Percentiles rank a stretch among this genome's conserved stretches.
Evolutionary conservation across 805 yeast species (phyloP).

Genomic region (Candida ascalaphidarum): DNA sequence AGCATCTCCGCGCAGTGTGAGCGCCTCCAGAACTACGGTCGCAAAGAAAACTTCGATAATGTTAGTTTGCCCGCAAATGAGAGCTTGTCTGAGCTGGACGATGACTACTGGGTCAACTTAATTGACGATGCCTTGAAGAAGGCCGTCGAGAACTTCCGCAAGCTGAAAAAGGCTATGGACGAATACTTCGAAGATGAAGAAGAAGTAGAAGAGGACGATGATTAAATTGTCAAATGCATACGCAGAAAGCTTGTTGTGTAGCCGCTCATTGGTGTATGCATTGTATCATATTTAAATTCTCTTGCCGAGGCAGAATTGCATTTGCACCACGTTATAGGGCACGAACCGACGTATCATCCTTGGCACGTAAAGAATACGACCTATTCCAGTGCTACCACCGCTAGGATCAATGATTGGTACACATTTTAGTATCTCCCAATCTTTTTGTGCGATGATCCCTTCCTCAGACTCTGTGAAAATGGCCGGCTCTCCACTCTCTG

Average conservation of each 20-base stretch:
- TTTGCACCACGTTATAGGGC: conserved; percentile 31
- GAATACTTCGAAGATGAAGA: conserved; percentile 42
- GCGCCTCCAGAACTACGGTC: conserved; percentile 85
- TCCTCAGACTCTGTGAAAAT: conserved; percentile 1
- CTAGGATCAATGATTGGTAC: conserved; percentile 44
- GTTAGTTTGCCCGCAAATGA: not conserved
- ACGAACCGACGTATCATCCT: conserved; percentile 10
- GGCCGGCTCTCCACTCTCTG: conserved; percentile 31
- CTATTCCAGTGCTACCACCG: conserved; percentile 43
- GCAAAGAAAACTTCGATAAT: conserved; percentile 33
- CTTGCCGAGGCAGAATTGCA: conserved; percentile 43
- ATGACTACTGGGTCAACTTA: conserved; percentile 32
- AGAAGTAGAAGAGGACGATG: too few species aligned
- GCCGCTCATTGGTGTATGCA: too few species aligned
- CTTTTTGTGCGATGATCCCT: conserved; percentile 16
- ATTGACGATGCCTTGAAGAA: conserved; percentile 45
- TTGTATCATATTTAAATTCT: too few species aligned
- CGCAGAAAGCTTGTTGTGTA: too few species aligned
- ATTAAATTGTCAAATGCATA: too few species aligned
- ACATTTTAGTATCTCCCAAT: conserved; percentile 41
- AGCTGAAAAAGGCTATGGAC: conserved; percentile 42
- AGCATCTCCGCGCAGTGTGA: conserved; percentile 85
- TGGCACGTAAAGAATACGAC: conserved; percentile 48
- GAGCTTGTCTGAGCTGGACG: conserved; percentile 10
- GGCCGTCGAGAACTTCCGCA: conserved; percentile 42